Base-by-base conservation (phyloP, 495 filamentous ascomycete species). In the Glonium stellatum region DNA sequence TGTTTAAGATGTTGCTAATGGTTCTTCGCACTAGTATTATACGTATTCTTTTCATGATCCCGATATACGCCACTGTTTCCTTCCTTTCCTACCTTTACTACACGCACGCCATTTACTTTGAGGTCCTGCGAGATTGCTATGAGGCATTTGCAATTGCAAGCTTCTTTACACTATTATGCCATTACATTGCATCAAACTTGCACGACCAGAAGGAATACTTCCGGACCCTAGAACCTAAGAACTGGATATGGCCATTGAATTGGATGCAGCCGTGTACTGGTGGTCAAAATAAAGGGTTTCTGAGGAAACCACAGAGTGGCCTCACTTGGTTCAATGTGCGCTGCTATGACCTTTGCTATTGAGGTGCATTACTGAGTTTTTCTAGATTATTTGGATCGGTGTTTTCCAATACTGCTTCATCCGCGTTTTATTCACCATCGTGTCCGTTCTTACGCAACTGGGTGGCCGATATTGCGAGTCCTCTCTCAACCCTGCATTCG, bases 341-440 rank as follows among this genome's bases (percentile, higher is more conserved):
- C 4, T 52, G 5, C 50, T 15, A 11, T n/a, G 5, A 13, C n/a
- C 27, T 51, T 50, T 13, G 4, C 25, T 42, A 27, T 34, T 57
- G 34, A 19, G 44, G 1, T 31, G 19, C 12, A 6, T 31, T 42
- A 31, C n/a, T 21, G 5, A 58, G 1, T 47, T n/a, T 23, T 25
- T 35, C 11, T 62, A 87, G 84, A 83, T 96, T 27, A 79, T 96
- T 61, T 96, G 89, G 89, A 78, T 87, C 25, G 83, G 85, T 42
- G 78, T 96, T 36, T 96, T 92, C 70, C 91, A 95, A 64, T 96
- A 96, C 70, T 95, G 91, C 74, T 83, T 93, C 67, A 83, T 95
- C 54, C 82, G 90, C 46, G 84, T 95, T n/a, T 75, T 86, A 56
- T 87, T 91, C 81, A 95, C 90, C 18, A 78, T 93, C 19, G 81